Evolutionary conservation across 1,284 basidiomycete species (phyloP).

Genomic region (Rhodotorula mucilaginosa): DNA sequence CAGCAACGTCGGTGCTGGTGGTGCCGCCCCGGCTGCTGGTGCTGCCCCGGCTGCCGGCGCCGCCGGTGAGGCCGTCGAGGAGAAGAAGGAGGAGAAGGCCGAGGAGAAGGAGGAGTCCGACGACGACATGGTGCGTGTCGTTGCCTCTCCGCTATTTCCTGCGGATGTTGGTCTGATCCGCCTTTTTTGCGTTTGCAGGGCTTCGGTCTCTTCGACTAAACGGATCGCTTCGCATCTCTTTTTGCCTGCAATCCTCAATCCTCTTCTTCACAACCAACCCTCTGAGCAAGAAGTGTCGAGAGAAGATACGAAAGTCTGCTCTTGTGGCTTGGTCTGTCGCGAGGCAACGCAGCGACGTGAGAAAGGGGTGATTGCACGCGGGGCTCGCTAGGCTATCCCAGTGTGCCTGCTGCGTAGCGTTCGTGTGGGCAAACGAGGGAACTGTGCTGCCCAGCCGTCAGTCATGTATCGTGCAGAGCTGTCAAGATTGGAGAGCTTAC

Average conservation of each 20-base stretch:
- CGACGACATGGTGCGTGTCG: slow-evolving; percentile 77
- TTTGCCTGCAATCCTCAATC: slow-evolving; percentile 1
- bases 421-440: slow-evolving; percentile 7
- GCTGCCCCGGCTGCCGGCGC: slow-evolving; percentile 56
- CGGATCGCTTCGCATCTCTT: slow-evolving; percentile 16
- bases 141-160: background rate
- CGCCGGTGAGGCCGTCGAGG: slow-evolving; percentile 62
- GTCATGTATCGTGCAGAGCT: background rate
- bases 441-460: background rate
- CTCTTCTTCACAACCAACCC: background rate
- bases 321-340: too few species aligned
- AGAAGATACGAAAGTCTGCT: too few species aligned
- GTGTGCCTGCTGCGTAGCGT: background rate
- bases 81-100: slow-evolving; percentile 57
- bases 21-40: slow-evolving; percentile 65
- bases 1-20: slow-evolving; percentile 38
- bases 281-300: too few species aligned
- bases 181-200: slow-evolving; percentile 51
- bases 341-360: too few species aligned
- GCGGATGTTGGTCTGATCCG: slow-evolving; percentile 1
- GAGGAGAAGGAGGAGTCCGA: slow-evolving; percentile 78
- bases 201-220: slow-evolving; percentile 79
- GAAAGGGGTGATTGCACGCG: too few species aligned
- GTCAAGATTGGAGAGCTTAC: slow-evolving; percentile 17
- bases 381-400: too few species aligned